phyloP scores from a whole-genome alignment of 2,329 filamentous ascomycete species.

The Stachybotrys echinatus region DNA sequence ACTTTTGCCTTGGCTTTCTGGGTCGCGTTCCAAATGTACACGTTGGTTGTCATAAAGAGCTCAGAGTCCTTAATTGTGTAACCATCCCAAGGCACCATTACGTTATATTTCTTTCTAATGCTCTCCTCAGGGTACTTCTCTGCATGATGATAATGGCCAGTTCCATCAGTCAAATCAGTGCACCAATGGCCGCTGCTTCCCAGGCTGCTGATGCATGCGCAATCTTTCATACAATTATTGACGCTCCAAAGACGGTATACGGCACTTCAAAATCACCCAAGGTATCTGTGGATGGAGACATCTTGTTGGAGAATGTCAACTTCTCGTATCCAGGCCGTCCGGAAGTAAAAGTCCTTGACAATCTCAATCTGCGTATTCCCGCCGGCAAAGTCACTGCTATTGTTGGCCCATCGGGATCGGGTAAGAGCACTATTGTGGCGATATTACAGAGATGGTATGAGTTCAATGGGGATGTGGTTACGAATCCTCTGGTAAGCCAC shows the following conservation, averaged over 20 bases:
- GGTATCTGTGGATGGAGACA: slow-evolving; percentile 10
- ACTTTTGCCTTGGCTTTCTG: slow-evolving; percentile 8
- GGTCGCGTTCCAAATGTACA: neutral
- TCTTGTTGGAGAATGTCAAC: slow-evolving; percentile 57
- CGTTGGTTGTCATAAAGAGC: neutral
- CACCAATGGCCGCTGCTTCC: neutral
- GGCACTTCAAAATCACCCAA: neutral
- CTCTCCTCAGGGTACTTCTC: neutral
- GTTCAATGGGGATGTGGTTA: neutral
- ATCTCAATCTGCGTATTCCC: slow-evolving; percentile 55
- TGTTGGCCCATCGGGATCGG: slow-evolving; percentile 64
- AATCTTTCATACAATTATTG: neutral
- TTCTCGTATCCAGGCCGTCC: slow-evolving; percentile 67
- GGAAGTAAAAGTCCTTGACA: slow-evolving; percentile 58
- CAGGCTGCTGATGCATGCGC: neutral
- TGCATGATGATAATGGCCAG: slow-evolving; percentile 1
- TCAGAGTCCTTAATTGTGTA: neutral
- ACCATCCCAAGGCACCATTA: neutral
- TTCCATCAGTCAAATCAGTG: neutral
- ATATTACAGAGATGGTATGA: slow-evolving; percentile 62
- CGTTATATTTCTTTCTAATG: too few species aligned
- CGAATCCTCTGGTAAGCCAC: neutral
- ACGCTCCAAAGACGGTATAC: neutral
- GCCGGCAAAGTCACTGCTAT: slow-evolving; percentile 63
- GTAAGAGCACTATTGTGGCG: slow-evolving; percentile 64